These are phyloP conservation scores for Oryza coarctata DNA, from an alignment of 176 grass and related monocot species.

Conservation along the genomic window DNA sequence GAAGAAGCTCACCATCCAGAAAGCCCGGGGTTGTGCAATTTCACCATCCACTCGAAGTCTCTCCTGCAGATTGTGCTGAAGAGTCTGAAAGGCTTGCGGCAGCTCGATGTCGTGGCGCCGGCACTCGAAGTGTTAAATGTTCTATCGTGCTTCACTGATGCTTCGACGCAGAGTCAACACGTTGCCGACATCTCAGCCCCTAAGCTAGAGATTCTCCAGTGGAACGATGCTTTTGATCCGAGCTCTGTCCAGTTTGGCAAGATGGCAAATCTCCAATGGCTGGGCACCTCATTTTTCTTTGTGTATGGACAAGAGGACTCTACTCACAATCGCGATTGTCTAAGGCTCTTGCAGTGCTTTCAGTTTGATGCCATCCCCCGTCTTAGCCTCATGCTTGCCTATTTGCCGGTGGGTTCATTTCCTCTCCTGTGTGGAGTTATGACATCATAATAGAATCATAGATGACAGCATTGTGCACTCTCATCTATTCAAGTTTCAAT, in stretches of 20 bases:
- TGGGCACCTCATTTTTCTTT: neutral
- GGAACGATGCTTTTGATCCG: conserved; percentile 8
- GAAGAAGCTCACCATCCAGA: neutral
- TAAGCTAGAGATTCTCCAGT: neutral
- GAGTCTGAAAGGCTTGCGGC: neutral
- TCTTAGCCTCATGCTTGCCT: neutral
- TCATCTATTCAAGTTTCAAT: neutral
- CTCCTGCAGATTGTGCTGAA: neutral
- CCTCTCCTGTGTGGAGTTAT: neutral
- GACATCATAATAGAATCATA: neutral
- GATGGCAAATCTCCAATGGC: neutral
- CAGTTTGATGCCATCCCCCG: neutral
- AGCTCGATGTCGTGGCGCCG: conserved; percentile 12
- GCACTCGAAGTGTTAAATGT: neutral
- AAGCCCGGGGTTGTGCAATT: neutral
- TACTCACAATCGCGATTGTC: neutral
- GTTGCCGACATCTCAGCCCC: conserved; percentile 1
- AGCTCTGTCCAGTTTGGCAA: conserved; percentile 4
- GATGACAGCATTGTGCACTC: neutral
- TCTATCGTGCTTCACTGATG: neutral
- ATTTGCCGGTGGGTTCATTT: neutral
- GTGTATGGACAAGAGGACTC: neutral
- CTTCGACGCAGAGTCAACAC: neutral
- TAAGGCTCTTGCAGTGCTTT: neutral
- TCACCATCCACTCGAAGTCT: conserved; percentile 19